A percentile compares a stretch with the other conserved stretches of the same genome.
These are phyloP conservation scores for Penicillium decumbens DNA, from an alignment of 2,329 filamentous ascomycete genomes.

Conservation along the genomic window DNA sequence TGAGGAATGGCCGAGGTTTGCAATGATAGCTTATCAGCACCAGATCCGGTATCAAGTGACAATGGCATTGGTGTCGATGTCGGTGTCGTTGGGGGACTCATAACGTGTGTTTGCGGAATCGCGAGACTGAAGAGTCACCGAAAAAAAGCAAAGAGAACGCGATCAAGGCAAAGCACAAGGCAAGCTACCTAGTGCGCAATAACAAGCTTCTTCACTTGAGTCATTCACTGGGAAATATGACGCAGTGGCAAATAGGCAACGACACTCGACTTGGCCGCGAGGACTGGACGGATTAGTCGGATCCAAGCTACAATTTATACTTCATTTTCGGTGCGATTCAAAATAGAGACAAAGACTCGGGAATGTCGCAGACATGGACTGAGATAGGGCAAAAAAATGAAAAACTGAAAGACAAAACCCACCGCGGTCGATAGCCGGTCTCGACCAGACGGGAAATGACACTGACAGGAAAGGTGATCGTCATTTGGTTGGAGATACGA, in stretches of 20 bases:
- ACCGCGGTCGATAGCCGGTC: constrained; percentile 12
- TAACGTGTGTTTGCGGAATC: not conserved
- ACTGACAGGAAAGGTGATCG: not conserved
- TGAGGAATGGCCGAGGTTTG: constrained; percentile 14
- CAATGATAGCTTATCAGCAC: constrained; percentile 8
- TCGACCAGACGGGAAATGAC: constrained; percentile 16
- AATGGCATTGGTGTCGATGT: constrained; percentile 21
- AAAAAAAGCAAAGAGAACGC: not conserved
- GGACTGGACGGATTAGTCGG: not conserved
- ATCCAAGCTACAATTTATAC: not conserved
- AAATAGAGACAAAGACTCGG: constrained; percentile 6
- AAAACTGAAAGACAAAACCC: not conserved
- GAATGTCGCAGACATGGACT: not conserved
- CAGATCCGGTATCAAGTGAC: constrained; percentile 25
- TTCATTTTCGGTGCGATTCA: not conserved
- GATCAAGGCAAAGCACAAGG: not conserved
- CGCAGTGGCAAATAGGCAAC: constrained; percentile 13
- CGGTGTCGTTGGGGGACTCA: constrained; percentile 11
- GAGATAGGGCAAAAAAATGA: not conserved
- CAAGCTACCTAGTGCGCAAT: not conserved
- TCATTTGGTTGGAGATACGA: constrained; percentile 7
- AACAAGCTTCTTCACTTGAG: not conserved
- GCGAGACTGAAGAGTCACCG: not conserved
- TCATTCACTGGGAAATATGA: constrained; percentile 10
- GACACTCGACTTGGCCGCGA: not conserved